A percentile compares a stretch with the other conserved stretches of the same genome.
Evolutionary conservation across 2,329 filamentous ascomycete genomes (phyloP).

Genomic region (Cladophialophora exuberans): DNA sequence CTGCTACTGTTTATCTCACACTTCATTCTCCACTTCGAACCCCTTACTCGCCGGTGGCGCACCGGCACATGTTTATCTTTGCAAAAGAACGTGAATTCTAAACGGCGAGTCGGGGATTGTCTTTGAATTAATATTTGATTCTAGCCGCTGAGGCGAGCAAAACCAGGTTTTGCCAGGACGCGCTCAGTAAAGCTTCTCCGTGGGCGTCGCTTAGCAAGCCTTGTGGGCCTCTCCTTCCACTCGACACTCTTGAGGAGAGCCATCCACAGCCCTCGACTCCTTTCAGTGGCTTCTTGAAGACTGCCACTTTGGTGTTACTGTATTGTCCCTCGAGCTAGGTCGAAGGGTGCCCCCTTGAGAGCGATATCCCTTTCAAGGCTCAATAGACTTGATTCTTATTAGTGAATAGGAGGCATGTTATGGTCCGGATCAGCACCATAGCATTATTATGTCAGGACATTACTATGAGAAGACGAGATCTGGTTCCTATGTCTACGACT

Average conservation of each 20-base stretch:
- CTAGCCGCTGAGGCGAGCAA: not conserved
- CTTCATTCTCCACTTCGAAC: not conserved
- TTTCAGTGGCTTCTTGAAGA: too few species aligned
- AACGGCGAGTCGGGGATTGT: not conserved
- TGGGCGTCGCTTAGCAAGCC: not conserved
- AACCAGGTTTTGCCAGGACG: not conserved
- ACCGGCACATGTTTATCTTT: too few species aligned
- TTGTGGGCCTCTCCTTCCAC: not conserved
- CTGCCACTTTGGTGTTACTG: too few species aligned
- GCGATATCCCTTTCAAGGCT: conserved; percentile 7
- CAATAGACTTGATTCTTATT: not conserved
- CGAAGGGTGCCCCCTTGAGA: not conserved
- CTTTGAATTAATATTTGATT: not conserved
- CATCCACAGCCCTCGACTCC: too few species aligned
- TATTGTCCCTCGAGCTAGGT: too few species aligned
- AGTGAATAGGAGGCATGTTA: not conserved
- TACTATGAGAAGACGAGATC: too few species aligned
- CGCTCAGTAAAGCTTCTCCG: not conserved
- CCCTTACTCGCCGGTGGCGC: too few species aligned
- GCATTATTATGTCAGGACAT: too few species aligned
- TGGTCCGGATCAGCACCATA: too few species aligned
- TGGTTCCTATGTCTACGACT: too few species aligned
- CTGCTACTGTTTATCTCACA: not conserved
- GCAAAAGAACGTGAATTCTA: not conserved
- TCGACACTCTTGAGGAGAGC: too few species aligned